A percentile compares a stretch with the other conserved stretches of the same genome.
Evolutionary conservation across 768 basidiomycete genomes (phyloP).

Genomic region (Auricularia sp.): DNA sequence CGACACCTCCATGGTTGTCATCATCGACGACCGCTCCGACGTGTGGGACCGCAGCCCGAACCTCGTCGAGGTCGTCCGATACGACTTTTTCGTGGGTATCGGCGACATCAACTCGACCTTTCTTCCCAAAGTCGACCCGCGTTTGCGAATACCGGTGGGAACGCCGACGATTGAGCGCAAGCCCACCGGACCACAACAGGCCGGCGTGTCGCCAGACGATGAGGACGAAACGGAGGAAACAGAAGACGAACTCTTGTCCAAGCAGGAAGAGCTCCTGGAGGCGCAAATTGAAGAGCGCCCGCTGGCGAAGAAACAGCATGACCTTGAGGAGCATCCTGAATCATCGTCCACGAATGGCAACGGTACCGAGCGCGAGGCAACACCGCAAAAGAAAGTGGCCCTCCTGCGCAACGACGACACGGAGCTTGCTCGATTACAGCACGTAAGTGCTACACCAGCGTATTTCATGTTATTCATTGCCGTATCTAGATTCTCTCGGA

Average conservation of each 20-base stretch:
- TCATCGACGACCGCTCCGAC: slow-evolving; percentile 96
- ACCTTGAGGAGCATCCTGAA: slow-evolving; percentile 40
- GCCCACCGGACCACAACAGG: slow-evolving; percentile 7
- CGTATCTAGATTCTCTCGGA: slow-evolving; percentile 60
- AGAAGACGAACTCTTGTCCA: slow-evolving; percentile 43
- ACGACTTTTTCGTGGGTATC: slow-evolving; percentile 96
- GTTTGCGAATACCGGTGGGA: neutral
- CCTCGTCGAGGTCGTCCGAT: slow-evolving; percentile 92
- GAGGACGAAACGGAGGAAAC: slow-evolving; percentile 35
- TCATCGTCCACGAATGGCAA: slow-evolving; percentile 8
- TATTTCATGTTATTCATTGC: neutral
- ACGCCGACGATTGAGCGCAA: slow-evolving; percentile 18
- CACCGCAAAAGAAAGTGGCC: slow-evolving; percentile 39
- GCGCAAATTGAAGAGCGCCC: slow-evolving; percentile 81
- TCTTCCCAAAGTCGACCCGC: slow-evolving; percentile 65
- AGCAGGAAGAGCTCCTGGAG: slow-evolving; percentile 69
- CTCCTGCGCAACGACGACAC: slow-evolving; percentile 79
- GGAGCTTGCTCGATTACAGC: slow-evolving; percentile 70
- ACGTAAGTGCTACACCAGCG: slow-evolving; percentile 34
- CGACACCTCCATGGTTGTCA: slow-evolving; percentile 97
- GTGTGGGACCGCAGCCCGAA: slow-evolving; percentile 99
- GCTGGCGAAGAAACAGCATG: slow-evolving; percentile 79
- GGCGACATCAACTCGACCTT: slow-evolving; percentile 97
- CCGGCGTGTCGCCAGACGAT: slow-evolving; percentile 11
- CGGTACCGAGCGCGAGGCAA: slow-evolving; percentile 1